Evolutionary conservation across 352 stramenopile genomes (phyloP).

Genomic region (Pythium volutum): DNA sequence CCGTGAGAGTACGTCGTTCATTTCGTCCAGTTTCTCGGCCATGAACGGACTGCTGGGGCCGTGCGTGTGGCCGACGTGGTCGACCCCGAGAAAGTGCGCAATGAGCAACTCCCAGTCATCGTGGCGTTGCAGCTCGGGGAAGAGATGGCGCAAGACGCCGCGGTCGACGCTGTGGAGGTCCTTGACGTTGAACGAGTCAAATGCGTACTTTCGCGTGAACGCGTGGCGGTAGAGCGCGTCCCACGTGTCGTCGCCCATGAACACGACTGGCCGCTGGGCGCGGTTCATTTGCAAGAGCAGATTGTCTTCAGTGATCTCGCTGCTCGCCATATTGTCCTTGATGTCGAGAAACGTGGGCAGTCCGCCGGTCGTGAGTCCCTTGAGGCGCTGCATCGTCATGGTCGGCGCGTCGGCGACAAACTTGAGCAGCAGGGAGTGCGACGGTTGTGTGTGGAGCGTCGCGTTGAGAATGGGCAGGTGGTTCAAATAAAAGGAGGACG

Average conservation of each 20-base stretch:
- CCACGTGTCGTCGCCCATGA: conserved; percentile 99
- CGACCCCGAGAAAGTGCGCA: conserved; percentile 91
- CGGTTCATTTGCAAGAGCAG: conserved; percentile 88
- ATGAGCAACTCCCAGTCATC: conserved; percentile 81
- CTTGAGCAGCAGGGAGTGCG: conserved; percentile 81
- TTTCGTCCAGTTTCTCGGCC: conserved; percentile 93
- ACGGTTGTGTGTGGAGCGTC: conserved; percentile 44
- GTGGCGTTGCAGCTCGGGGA: conserved; percentile 48
- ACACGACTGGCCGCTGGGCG: conserved; percentile 73
- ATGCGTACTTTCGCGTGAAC: conserved; percentile 93
- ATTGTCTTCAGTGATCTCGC: conserved; percentile 95
- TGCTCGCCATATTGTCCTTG: conserved; percentile 91
- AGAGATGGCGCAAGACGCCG: conserved; percentile 79
- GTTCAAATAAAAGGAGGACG: conserved; percentile 67
- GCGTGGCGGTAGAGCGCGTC: conserved; percentile 89
- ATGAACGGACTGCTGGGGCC: conserved; percentile 94
- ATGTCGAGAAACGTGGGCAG: conserved; percentile 98
- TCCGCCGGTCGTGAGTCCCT: conserved; percentile 96
- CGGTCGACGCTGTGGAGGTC: conserved; percentile 98
- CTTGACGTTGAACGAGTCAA: conserved; percentile 98
- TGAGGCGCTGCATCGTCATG: conserved; percentile 98
- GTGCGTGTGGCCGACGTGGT: conserved; percentile 98
- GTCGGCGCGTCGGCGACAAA: conserved; percentile 98
- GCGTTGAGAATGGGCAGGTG: conserved; percentile 81
- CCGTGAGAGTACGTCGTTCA: conserved; percentile 89